phyloP scores from a whole-genome alignment of 2,329 filamentous ascomycete species.

The Sarocladium strictum region DNA sequence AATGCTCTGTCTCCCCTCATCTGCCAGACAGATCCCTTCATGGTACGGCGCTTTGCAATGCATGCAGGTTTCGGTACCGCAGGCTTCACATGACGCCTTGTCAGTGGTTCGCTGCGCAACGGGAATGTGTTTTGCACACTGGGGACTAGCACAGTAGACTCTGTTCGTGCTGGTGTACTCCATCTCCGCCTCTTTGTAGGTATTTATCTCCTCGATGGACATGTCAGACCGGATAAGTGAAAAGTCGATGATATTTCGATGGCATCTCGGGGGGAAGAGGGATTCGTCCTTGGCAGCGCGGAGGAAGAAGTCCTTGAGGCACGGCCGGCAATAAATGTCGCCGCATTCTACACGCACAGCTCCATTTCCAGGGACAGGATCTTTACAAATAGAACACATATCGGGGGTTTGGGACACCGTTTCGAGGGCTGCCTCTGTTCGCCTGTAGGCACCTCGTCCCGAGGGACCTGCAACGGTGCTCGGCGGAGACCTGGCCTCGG shows the following conservation, averaged over 20 bases:
- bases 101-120: conserved; percentile 9
- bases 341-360: conserved; percentile 6
- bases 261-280: conserved; percentile 12
- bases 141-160: conserved; percentile 10
- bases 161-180: conserved; percentile 11
- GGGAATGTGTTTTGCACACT: conserved; percentile 10
- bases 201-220: conserved; percentile 9
- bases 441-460: background rate
- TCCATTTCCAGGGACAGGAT: background rate
- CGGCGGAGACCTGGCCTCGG: background rate
- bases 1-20: conserved; percentile 9
- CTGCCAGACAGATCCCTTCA: conserved; percentile 7
- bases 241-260: conserved; percentile 9
- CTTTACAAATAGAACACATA: conserved; percentile 4
- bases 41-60: conserved; percentile 9
- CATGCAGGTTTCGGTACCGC: conserved; percentile 9
- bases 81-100: conserved; percentile 5
- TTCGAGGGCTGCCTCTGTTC: background rate
- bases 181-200: conserved; percentile 9
- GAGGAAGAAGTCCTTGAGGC: conserved; percentile 11
- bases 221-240: conserved; percentile 10
- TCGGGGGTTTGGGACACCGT: background rate
- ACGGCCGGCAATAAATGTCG: conserved; percentile 12
- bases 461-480: conserved; percentile 10
- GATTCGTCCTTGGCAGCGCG: conserved; percentile 10